These are phyloP conservation scores for Handroanthus guayacan DNA, from an alignment of 257 asterid species.

Conservation along the genomic window DNA sequence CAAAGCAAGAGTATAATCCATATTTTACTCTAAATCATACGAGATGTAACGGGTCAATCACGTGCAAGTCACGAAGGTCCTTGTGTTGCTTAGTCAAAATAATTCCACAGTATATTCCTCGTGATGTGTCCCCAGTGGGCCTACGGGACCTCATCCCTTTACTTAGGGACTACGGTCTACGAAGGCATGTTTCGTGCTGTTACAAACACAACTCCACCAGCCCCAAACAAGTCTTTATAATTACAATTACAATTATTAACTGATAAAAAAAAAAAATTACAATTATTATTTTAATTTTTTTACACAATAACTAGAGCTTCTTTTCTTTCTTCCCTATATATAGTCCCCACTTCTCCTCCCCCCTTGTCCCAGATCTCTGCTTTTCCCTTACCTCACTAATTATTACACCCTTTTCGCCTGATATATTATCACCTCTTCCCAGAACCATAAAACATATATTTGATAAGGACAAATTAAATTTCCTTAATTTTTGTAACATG, in stretches of 20 bases:
- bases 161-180: constrained; percentile 35
- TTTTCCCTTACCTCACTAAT: neutral
- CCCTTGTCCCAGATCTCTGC: neutral
- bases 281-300: neutral
- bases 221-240: neutral
- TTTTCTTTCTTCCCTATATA: constrained; percentile 20
- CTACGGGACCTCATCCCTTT: constrained; percentile 33
- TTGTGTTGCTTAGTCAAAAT: neutral
- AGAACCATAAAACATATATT: too few relatives aligned
- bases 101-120: neutral
- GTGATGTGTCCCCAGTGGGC: too few relatives aligned
- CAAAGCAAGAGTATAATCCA: too few relatives aligned
- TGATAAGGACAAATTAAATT: neutral
- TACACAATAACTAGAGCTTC: neutral
- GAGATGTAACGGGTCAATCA: neutral
- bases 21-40: too few relatives aligned
- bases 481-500: constrained; percentile 5
- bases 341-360: constrained; percentile 1
- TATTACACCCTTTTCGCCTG: constrained; percentile 35
- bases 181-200: constrained; percentile 43
- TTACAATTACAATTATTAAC: too few relatives aligned
- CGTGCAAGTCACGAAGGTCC: constrained; percentile 40
- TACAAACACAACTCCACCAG: constrained; percentile 18
- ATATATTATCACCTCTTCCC: neutral
- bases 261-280: too few relatives aligned